Base-by-base conservation (phyloP, 306 rosid species). In the Vigna radiata region DNA sequence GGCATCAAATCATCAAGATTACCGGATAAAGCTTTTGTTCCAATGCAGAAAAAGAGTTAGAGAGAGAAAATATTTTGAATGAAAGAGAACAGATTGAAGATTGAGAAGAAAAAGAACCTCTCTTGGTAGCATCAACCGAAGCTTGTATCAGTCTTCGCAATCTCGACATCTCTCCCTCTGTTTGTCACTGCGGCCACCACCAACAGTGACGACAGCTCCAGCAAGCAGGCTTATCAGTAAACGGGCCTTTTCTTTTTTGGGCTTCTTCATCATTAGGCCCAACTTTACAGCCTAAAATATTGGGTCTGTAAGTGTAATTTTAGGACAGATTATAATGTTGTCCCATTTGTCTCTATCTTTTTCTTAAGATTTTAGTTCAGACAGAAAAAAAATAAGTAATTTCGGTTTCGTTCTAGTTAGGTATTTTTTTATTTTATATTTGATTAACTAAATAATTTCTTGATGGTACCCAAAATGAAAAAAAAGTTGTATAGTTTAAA, bases 1-100 rank as follows among this genome's bases (percentile, higher is more conserved):
- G 97, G 98, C 82, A 92, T 88, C 90, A 90, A 80, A 71, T 95
- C 97, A 33, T 95, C 98, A n/a, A 84, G 61, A 78, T 72, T 95
- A 83, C 96, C 86, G 0, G 97, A 72, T 81, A 95, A 74, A 63
- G 85, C 92, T 90, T 60, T 53, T 49, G 52, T 84, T 80, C 21
- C 81, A 58, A 54, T 64, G 54, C 48, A 68, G 79, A 63, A 15
- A 72, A 11, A 23, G 8, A 84, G 39, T 36, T 9, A 53, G 33
- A 71, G 72, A 59, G 65, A 46, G 15, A 18, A 60, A 31, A 31
- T 21, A 61, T 31, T 68, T 68, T 68, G 2, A 62, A 27, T 21
- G n/a, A 56, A 29, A 47, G 23, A 33, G 61, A 79, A 43, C 54
- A 74, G 16, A 36, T 13, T 13, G 62, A 39, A 61, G 13, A 18